Evolutionary conservation across 176 grass and related monocot genomes (phyloP).

Genomic region (Cenchrus americanus): DNA sequence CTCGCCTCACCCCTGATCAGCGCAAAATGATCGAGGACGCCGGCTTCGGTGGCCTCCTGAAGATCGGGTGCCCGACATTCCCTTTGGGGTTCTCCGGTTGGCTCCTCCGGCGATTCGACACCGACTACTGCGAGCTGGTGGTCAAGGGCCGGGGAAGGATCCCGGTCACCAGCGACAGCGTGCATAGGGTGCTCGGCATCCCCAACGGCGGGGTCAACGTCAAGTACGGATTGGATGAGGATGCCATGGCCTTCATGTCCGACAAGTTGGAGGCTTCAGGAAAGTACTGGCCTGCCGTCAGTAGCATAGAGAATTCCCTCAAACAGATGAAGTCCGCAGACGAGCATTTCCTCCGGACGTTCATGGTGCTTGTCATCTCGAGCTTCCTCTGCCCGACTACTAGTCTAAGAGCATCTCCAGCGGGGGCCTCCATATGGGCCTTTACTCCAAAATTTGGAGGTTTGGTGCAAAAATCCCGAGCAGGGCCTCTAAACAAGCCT

Average conservation of each 20-base stretch:
- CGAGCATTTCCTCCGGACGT: neutral
- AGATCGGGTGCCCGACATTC: neutral
- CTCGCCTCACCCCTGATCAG: neutral
- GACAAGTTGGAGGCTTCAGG: neutral
- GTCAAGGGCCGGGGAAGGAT: neutral
- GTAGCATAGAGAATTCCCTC: neutral
- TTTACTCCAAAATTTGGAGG: no score
- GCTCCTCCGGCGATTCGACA: neutral
- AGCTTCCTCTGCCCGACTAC: conserved; percentile 6
- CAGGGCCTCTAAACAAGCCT: no score
- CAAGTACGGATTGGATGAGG: neutral
- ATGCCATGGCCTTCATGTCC: neutral
- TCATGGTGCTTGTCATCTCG: neutral
- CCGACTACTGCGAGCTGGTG: neutral
- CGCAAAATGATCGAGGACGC: conserved; percentile 8
- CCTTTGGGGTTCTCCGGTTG: neutral
- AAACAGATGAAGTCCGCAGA: neutral
- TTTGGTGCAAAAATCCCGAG: no score
- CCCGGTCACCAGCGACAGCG: neutral
- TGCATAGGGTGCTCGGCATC: neutral
- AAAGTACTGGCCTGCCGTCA: neutral
- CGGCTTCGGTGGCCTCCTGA: neutral
- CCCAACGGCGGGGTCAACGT: neutral
- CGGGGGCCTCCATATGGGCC: no score
- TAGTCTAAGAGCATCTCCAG: no score